Base-by-base conservation (phyloP, 2,329 filamentous ascomycete genomes). In the Penicillium rolfsii region DNA sequence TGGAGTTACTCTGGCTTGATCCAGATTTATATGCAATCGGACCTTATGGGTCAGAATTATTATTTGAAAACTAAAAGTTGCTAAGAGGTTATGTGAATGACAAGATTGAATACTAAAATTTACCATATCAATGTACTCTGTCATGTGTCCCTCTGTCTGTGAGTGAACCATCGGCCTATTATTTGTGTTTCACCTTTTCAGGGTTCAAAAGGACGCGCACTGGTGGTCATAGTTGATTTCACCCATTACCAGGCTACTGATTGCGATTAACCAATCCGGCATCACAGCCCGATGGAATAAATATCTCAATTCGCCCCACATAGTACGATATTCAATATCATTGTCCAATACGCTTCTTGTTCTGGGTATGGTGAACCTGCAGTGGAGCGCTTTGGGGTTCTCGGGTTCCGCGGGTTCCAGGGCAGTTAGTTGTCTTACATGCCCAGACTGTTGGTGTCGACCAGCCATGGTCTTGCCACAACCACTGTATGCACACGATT, bases 1-100 rank as follows among this genome's bases (percentile, higher is more conserved):
- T 67, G 9, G 41, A 60, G n/a, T 38, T 50, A 33, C 49, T 67
- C 5, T 67, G 65, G 65, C 43, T 53, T 14, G 63, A 65, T 38
- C 50, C 53, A 2, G 59, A 65, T 41, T 52, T 56, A 48, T 46
- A 43, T 12, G 55, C 56, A 3, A 64, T 58, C 48, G 65, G 65
- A 4, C 64, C 65, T 2, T 64, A 58, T 56, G 65, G 65, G 1
- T 57, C 66, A 5, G 54, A 60, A 22, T 41, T 67, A 11, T 48
- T 64, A 33, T 66, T 67, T 60, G 38, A 59, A 19, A 65, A 61
- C 22, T 60, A 62, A 28, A 28, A 43, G 7, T 58, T 64, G 43
- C 55, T 61, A 64, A 40, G 57, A 62, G 28, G 61, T 68, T 58
- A 57, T 52, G 38, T 57, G 40, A 59, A 56, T 43, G 1, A 43